phyloP scores from a whole-genome alignment of 1,284 basidiomycete genomes.

The Moesziomyces sp. region DNA sequence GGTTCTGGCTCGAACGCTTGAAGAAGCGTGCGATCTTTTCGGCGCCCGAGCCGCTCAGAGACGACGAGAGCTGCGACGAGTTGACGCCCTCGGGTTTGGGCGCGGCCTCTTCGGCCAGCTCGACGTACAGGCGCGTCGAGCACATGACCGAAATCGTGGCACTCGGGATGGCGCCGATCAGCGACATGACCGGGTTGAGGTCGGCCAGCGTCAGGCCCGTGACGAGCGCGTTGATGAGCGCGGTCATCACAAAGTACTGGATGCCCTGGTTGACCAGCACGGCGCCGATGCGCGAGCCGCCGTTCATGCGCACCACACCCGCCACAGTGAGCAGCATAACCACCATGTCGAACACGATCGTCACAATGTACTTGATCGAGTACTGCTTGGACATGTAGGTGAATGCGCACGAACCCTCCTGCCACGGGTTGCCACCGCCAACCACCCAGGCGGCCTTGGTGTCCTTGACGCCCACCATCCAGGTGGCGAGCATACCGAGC shows the following conservation, averaged over 20 bases:
- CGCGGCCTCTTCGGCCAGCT: conserved; percentile 45
- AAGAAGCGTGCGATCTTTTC: conserved; percentile 40
- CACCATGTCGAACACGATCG: conserved; percentile 42
- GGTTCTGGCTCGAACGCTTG: conserved; percentile 8
- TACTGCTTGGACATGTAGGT: conserved; percentile 26
- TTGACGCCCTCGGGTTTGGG: conserved; percentile 31
- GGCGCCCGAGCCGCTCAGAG: conserved; percentile 9
- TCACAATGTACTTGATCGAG: conserved; percentile 47
- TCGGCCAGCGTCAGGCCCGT: conserved; percentile 44
- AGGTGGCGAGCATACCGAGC: conserved; percentile 40
- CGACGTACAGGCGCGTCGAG: conserved; percentile 52
- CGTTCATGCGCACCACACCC: conserved; percentile 52
- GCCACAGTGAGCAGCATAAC: conserved; percentile 48
- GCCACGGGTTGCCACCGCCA: conserved; percentile 35
- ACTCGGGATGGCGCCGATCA: conserved; percentile 47
- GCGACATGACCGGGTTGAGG: conserved; percentile 54
- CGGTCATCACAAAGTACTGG: conserved; percentile 52
- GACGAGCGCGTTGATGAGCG: conserved; percentile 48
- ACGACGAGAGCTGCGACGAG: conserved; percentile 18
- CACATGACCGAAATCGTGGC: conserved; percentile 47
- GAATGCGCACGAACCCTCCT: conserved; percentile 40
- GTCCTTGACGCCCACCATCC: conserved; percentile 52
- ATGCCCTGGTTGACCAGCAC: conserved; percentile 52
- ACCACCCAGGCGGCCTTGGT: conserved; percentile 31
- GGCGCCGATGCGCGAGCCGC: conserved; percentile 45